Evolutionary conservation across 768 basidiomycete species (phyloP), one percentile per base, ranked within the genome.

Genomic region (Suillus occidentalis): DNA sequence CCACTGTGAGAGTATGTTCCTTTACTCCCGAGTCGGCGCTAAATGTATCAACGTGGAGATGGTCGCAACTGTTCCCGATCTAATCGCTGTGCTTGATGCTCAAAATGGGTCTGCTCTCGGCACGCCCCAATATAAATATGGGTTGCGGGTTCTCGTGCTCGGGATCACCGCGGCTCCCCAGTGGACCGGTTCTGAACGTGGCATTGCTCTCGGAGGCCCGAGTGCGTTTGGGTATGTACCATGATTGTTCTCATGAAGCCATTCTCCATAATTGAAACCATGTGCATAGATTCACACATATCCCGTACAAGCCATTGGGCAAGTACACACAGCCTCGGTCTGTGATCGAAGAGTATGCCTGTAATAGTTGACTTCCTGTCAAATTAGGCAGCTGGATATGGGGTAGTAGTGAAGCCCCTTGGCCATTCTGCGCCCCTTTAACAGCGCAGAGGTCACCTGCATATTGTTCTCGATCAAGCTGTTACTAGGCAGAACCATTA

Each of bases 21-120:
- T 52, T 20, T 36, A 47, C 39, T 57, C 16, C 63, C 49, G 60
- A 59, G 39, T 55, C 62, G n/a, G 22, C 31, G 13, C 39, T 31
- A 31, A 36, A n/a, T 8, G 36, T 16, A 47, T 58, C 34, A 66
- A 70, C 47, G 68, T 65, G 31, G 47, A 84, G 81, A 76, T 86
- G 45, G 74, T 84, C 1, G 84, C 82, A 39, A 80, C 82, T 40
- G 89, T 90, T 13, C 89, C 89, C 4, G 89, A 90, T 72, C 78
- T 90, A 31, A 87, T 90, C 62, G 78, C 84, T 0, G 84, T 89
- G 13, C 74, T 89, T 13, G 88, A 90, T 67, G 83, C 85, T 25
- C 86, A 87, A 67, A 86, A 77, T 63, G 89, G 88, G 0, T 77
- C 81, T 4, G 84, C 87, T 37, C 76, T 90, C 9, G 88, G 89